Base-by-base conservation (phyloP, 2,329 filamentous ascomycete genomes). In the Claviceps sp. region DNA sequence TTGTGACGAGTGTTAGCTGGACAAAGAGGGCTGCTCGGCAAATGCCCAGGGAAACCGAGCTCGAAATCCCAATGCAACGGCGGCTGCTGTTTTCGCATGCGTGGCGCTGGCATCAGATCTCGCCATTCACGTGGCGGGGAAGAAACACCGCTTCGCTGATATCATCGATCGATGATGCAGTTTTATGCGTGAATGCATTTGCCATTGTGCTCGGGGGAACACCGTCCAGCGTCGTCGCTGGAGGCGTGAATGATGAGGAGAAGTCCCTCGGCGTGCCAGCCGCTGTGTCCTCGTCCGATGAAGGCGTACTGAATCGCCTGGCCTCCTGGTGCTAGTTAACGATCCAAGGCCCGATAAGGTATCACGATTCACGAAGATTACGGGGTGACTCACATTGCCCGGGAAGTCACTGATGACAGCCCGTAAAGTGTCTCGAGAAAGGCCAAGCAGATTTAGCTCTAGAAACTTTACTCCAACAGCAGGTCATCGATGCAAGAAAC, bases 11-110 rank as follows among this genome's bases (percentile, higher is more conserved):
- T 61, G 59, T 77, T 75, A 6, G 72, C 62, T 2, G 75, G 75
- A 51, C 74, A 78, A 63, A 76, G 68, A 16, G 73, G 73, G 57
- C 74, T 77, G 53, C 55, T 72, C 34, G 73, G 72, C 5, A 75
- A 61, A 54, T 78, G 75, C 55, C 77, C 72, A 2, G 74, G 72
- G 9, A 77, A 54, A 47, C 75, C 67, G 53, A 78, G 76, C 47
- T 71, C 63, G 52, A 78, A 77, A 3, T 55, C 50, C 18, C 52
- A 52, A 8, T 48, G 16, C 9, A n/a, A 14, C 5, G 4, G 30
- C 14, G 40, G 40, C 38, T 47, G 49, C 22, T 58, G 54, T 6
- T 57, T 60, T 5, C 60, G 58, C 4, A 50, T 45, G 3, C 57
- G 51, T 5, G 59, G 55, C 50, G 54, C 56, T 42, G 62, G 62